Conservation (phyloP, 176 grass and related monocot species). For the Raddia guianensis region DNA sequence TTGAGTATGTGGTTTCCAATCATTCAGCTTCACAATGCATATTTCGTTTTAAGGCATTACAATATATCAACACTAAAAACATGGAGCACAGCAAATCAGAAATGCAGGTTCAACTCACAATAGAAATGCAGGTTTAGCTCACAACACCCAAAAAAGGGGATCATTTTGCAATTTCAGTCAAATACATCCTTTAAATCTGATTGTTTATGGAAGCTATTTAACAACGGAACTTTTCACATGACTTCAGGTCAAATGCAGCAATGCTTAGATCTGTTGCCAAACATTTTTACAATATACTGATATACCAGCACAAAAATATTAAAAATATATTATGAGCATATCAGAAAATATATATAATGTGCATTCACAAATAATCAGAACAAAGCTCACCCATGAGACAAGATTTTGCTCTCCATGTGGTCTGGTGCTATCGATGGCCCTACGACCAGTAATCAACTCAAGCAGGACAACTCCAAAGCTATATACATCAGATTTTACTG, state of each 20-base stretch:
- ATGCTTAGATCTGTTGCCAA: not conserved
- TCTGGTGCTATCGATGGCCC: slow-evolving; percentile 69
- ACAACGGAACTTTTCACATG: not conserved
- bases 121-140: not conserved
- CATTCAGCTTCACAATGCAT: not conserved
- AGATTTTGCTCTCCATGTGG: slow-evolving; percentile 86
- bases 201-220: slow-evolving; percentile 6
- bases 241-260: not conserved
- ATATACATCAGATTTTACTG: slow-evolving; percentile 80
- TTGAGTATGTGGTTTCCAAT: slow-evolving; percentile 7
- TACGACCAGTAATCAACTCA: slow-evolving; percentile 85
- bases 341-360: not conserved
- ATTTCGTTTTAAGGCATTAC: not conserved
- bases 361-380: slow-evolving; percentile 6
- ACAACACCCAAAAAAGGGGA: not conserved
- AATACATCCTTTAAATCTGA: not conserved
- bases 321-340: not conserved
- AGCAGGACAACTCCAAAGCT: slow-evolving; percentile 87
- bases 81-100: not conserved
- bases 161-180: not conserved
- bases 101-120: not conserved
- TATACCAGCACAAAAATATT: not conserved
- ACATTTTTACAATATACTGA: not conserved
- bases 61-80: not conserved
- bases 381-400: slow-evolving; percentile 78